These are phyloP conservation scores for Rhizopus sp. DNA, from an alignment of 371 early-diverging fungal genomes.

Conservation along the genomic window DNA sequence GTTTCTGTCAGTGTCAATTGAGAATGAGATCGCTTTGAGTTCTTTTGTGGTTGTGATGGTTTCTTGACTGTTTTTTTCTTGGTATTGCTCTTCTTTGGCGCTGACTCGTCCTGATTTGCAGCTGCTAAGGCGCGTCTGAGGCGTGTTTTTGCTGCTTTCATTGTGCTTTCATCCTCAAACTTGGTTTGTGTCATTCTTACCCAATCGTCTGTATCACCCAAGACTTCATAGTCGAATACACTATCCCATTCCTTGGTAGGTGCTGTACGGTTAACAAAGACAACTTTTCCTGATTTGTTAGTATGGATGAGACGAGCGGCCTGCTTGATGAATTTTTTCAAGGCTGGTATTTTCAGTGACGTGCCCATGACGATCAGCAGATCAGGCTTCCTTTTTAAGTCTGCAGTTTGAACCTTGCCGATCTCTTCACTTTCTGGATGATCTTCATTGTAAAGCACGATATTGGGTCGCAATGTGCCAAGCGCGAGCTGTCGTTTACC, in stretches of 20 bases:
- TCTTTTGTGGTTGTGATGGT: conserved; percentile 27
- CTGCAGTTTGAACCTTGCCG: conserved; percentile 63
- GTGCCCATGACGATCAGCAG: conserved; percentile 99
- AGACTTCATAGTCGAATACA: conserved; percentile 86
- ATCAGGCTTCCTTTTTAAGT: conserved; percentile 78
- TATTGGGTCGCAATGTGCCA: conserved; percentile 91
- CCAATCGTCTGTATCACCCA: conserved; percentile 81
- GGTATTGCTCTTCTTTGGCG: conserved; percentile 42
- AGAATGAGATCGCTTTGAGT: background rate
- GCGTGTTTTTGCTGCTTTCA: conserved; percentile 42
- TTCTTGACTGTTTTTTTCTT: conserved; percentile 61
- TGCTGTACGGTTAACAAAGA: conserved; percentile 65
- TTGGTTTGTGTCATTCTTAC: conserved; percentile 33
- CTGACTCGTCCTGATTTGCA: conserved; percentile 37
- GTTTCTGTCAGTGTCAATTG: conserved; percentile 3
- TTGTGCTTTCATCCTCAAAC: background rate
- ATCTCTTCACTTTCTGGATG: conserved; percentile 90
- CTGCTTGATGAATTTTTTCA: conserved; percentile 87
- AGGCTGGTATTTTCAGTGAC: conserved; percentile 92
- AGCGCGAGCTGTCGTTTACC: conserved; percentile 77
- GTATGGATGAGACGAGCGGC: conserved; percentile 61
- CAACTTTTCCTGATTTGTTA: conserved; percentile 41
- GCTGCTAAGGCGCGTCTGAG: conserved; percentile 56
- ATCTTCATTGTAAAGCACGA: conserved; percentile 97
- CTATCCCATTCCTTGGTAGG: conserved; percentile 81